phyloP scores from a whole-genome alignment of 2,329 filamentous ascomycete genomes.

The Orbilia brochopaga region DNA sequence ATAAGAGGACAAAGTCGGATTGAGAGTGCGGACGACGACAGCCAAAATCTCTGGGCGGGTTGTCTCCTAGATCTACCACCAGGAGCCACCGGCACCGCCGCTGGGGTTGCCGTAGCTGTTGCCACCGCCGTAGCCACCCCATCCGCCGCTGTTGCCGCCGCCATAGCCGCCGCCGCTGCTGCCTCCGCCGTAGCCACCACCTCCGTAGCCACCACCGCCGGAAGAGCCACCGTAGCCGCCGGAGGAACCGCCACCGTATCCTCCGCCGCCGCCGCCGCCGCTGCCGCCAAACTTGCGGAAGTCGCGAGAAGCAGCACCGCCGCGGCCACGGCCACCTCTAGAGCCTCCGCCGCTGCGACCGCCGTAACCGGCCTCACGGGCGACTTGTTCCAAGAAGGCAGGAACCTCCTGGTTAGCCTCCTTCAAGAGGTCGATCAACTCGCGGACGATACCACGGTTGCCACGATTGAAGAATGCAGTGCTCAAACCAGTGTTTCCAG shows the following conservation, averaged over 20 bases:
- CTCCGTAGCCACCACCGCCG: constrained; percentile 60
- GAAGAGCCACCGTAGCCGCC: constrained; percentile 58
- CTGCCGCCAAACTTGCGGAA: constrained; percentile 79
- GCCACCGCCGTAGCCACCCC: constrained; percentile 59
- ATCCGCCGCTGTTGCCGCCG: constrained; percentile 58
- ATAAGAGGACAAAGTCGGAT: constrained; percentile 5
- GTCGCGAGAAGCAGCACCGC: constrained; percentile 81
- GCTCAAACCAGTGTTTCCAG: constrained; percentile 96
- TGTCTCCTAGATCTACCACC: constrained; percentile 65
- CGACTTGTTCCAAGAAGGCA: constrained; percentile 92
- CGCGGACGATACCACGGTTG: constrained; percentile 95
- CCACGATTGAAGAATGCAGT: constrained; percentile 99
- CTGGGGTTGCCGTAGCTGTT: constrained; percentile 73
- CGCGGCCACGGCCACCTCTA: constrained; percentile 61
- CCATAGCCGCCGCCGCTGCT: constrained; percentile 50
- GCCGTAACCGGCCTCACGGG: constrained; percentile 84
- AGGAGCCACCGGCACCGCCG: constrained; percentile 65
- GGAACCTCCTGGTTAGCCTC: constrained; percentile 98
- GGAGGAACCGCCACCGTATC: constrained; percentile 60
- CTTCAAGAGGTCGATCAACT: constrained; percentile 96
- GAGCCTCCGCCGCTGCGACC: constrained; percentile 62
- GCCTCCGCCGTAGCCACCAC: constrained; percentile 58
- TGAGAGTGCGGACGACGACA: constrained; percentile 14
- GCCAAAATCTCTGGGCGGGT: constrained; percentile 34
- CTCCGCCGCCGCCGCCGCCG: constrained; percentile 59